Evolutionary conservation across 345 rosid genomes (phyloP), one percentile per base, ranked within the genome.

Genomic region (Mangifera indica): DNA sequence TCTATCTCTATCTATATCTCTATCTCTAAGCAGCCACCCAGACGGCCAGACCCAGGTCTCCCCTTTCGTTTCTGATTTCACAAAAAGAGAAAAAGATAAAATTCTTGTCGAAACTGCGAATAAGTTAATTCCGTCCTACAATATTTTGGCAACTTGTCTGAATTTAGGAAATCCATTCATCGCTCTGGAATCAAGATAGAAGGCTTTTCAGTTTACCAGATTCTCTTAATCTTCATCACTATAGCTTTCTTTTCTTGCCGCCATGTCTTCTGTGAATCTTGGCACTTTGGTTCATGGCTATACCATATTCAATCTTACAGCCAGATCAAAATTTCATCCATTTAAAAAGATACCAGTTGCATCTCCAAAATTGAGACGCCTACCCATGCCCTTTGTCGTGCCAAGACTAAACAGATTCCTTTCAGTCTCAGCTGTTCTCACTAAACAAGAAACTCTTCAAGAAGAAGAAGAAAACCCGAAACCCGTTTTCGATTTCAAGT

Each of bases 401-500:
- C 37, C 32, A 26, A 58, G 53, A 15, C 26, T 76, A 13, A 74
- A 72, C 66, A 80, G 76, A 68, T 70, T 67, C 69, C 44, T 76
- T 59, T 72, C 81, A 40, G 77, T 85, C 49, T 73, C 86, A 7
- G 88, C 92, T 0, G 70, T 91, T 54, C 78, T 90, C n/a, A 75
- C 88, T n/a, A 83, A 77, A 21, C 89, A 87, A 22, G 81, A 80
- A 69, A 67, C 82, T 53, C 20, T 78, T 52, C 71, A 72, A n/a
- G 77, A 83, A 44, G 81, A 82, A 61, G 81, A 82, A 22, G 69
- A 67, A 18, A 55, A 67, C 29, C 56, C 55, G 37, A 79, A 29
- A 2, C 80, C 88, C 79, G 15, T 81, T 42, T 90, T 92, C 72
- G 89, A 94, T 87, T 89, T 94, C 90, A 86, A 85, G 74, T 72